phyloP scores from a whole-genome alignment of 2,329 filamentous ascomycete genomes.

The Fusarium coicis region DNA sequence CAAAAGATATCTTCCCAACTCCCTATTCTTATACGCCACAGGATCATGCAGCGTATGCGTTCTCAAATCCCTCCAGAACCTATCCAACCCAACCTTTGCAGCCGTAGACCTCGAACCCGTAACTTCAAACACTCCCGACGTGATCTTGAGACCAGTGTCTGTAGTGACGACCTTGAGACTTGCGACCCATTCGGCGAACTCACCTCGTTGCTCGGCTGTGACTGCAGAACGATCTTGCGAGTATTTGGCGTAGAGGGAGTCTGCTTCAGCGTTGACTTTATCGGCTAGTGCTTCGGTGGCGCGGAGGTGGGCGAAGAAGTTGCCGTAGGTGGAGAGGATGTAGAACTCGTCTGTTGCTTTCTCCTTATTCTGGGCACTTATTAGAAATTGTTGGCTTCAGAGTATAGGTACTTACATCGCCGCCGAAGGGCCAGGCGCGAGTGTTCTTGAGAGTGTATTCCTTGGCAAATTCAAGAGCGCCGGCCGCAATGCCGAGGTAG shows the following conservation, averaged over 20 bases:
- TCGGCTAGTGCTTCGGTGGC: constrained; percentile 70
- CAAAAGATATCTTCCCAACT: constrained; percentile 67
- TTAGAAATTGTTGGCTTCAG: fast-evolving
- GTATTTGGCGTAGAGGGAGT: constrained; percentile 57
- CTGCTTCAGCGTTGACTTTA: constrained; percentile 61
- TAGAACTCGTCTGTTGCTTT: constrained; percentile 72
- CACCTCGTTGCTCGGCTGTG: constrained; percentile 64
- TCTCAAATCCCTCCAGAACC: constrained; percentile 74
- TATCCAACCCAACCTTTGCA: constrained; percentile 68
- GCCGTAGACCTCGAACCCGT: constrained; percentile 62
- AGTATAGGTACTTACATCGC: constrained; percentile 57
- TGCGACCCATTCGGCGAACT: constrained; percentile 68
- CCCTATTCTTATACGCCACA: constrained; percentile 73
- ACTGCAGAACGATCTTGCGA: constrained; percentile 54
- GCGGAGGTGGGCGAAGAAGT: constrained; percentile 70
- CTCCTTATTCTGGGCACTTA: constrained; percentile 57
- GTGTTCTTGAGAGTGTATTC: constrained; percentile 66
- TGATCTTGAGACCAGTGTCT: constrained; percentile 67
- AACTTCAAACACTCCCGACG: constrained; percentile 63
- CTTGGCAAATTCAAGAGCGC: constrained; percentile 55
- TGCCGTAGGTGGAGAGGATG: constrained; percentile 72
- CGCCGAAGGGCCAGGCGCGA: constrained; percentile 70
- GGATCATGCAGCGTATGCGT: constrained; percentile 75
- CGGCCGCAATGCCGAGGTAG: not conserved
- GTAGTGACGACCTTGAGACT: constrained; percentile 50